Percentiles rank a stretch among this genome's conserved stretches.
phyloP scores from a whole-genome alignment of 352 stramenopile species.

The Pythium plurisporium region DNA sequence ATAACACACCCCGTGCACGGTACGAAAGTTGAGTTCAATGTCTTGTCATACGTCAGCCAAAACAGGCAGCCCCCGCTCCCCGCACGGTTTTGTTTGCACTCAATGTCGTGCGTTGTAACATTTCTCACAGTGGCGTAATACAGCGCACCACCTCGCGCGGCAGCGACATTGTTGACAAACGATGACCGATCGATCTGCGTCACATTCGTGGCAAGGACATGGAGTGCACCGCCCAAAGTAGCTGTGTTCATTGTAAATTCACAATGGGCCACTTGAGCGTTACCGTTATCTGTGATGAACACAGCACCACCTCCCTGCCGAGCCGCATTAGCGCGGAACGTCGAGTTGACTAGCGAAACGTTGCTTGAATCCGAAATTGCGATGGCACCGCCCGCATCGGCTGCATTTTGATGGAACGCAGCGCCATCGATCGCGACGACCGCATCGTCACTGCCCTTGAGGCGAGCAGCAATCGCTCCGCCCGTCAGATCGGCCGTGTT shows the following conservation, averaged over 20 bases:
- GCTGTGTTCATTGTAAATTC: constrained; percentile 32
- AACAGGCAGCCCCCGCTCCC: constrained; percentile 60
- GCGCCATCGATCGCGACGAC: not conserved
- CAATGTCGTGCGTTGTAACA: constrained; percentile 19
- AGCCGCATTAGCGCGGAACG: constrained; percentile 42
- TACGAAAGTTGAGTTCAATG: constrained; percentile 14
- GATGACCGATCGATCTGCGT: constrained; percentile 16
- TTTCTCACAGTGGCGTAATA: constrained; percentile 36
- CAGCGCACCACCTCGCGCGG: constrained; percentile 38
- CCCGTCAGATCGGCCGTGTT: constrained; percentile 48
- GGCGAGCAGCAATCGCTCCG: constrained; percentile 30
- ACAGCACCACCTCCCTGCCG: constrained; percentile 35
- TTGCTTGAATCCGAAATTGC: not conserved
- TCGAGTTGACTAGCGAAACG: not conserved
- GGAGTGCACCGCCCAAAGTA: constrained; percentile 32
- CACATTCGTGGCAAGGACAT: constrained; percentile 21
- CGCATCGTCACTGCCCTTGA: constrained; percentile 6
- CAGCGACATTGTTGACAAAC: constrained; percentile 35
- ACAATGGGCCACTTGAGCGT: constrained; percentile 12
- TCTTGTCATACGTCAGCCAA: constrained; percentile 35
- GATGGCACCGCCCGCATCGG: constrained; percentile 5
- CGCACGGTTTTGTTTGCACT: constrained; percentile 35
- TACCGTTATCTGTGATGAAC: constrained; percentile 25
- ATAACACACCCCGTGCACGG: constrained; percentile 38
- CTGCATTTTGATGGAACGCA: not conserved